These are phyloP conservation scores for Glycine soja DNA, from an alignment of 306 rosid genomes.

Conservation along the genomic window DNA sequence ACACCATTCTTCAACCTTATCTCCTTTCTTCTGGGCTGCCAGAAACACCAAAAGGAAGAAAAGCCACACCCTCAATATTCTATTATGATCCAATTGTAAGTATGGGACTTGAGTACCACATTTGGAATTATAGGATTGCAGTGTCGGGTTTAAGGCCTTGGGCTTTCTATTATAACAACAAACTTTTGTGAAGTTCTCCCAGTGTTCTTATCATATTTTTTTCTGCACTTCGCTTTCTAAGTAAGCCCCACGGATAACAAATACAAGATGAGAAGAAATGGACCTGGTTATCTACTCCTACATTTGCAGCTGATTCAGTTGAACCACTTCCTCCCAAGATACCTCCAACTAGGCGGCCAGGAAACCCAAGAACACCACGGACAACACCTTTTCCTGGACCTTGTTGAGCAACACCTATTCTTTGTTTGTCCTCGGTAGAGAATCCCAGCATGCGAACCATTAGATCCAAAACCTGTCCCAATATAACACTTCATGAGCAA, in stretches of 20 bases:
- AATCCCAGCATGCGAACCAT: slow-evolving; percentile 99
- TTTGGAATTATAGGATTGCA: background rate
- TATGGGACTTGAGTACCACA: background rate
- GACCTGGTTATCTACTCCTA: slow-evolving; percentile 83
- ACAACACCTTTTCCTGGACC: slow-evolving; percentile 94
- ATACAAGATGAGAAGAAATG: slow-evolving; percentile 14
- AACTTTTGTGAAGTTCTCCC: background rate
- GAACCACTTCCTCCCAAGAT: slow-evolving; percentile 78
- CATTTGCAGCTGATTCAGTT: slow-evolving; percentile 57
- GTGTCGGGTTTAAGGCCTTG: background rate
- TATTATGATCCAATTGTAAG: background rate
- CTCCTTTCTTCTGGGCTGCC: background rate
- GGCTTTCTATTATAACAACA: background rate
- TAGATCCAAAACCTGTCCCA: slow-evolving; percentile 84
- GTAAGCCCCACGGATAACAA: background rate
- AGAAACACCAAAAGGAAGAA: slow-evolving; percentile 5
- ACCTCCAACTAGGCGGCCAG: slow-evolving; percentile 97
- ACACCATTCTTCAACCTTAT: background rate
- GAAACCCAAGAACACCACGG: slow-evolving; percentile 89
- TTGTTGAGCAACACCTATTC: slow-evolving; percentile 90
- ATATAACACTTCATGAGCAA: slow-evolving; percentile 23
- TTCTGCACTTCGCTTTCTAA: background rate
- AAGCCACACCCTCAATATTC: slow-evolving; percentile 10
- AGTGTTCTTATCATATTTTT: background rate
- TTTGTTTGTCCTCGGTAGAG: slow-evolving; percentile 88